Percentiles rank a stretch among this genome's conserved stretches.
These are phyloP conservation scores for Amaranthus tricolor DNA, from an alignment of 179 eudicot genomes.

Conservation along the genomic window DNA sequence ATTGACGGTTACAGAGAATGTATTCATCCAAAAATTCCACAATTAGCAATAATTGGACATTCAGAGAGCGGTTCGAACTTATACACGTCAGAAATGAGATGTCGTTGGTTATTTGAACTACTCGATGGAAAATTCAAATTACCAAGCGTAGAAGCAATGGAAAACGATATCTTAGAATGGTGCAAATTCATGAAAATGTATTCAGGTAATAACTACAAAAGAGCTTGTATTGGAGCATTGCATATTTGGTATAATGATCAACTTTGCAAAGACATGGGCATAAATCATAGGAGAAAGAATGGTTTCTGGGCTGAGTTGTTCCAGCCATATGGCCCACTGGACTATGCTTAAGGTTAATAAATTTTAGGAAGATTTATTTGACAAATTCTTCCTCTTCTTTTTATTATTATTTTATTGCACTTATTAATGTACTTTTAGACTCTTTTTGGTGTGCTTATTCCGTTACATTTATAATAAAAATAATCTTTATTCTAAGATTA, in stretches of 20 bases:
- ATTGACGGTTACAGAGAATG: conserved; percentile 29
- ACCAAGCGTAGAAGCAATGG: conserved; percentile 44
- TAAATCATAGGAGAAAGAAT: conserved; percentile 46
- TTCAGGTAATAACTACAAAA: conserved; percentile 22
- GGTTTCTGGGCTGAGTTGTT: conserved; percentile 42
- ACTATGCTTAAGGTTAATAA: conserved; percentile 23
- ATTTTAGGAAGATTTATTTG: too few relatives aligned
- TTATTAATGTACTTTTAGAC: too few relatives aligned
- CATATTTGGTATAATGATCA: conserved; percentile 33
- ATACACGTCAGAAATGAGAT: conserved; percentile 43
- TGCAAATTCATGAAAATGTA: conserved; percentile 36
- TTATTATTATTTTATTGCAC: too few relatives aligned
- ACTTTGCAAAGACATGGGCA: conserved; percentile 59
- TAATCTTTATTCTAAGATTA: too few relatives aligned
- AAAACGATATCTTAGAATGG: conserved; percentile 45
- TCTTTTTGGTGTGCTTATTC: too few relatives aligned
- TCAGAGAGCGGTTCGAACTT: conserved; percentile 45
- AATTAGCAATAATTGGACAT: conserved; percentile 48
- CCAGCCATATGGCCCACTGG: conserved; percentile 52
- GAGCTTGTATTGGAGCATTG: conserved; percentile 37
- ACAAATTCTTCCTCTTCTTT: too few relatives aligned
- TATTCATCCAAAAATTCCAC: conserved; percentile 59
- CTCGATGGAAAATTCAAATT: conserved; percentile 46
- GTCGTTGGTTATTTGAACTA: conserved; percentile 51
- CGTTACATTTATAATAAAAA: too few relatives aligned